These are phyloP conservation scores for Solanum corneliomulleri DNA, from an alignment of 257 asterid genomes.

Conservation along the genomic window DNA sequence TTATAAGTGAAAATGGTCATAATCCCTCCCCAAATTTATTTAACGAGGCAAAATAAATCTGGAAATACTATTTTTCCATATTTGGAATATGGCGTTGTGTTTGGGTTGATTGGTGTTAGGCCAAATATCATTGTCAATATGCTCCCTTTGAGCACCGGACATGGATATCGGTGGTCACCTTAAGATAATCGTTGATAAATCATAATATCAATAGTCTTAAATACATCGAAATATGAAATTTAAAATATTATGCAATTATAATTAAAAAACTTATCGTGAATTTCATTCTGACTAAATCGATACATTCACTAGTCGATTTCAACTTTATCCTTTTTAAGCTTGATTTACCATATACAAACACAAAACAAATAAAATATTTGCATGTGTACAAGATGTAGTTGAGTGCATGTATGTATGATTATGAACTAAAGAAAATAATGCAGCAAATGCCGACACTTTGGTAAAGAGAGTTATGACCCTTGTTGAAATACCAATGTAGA, in stretches of 20 bases:
- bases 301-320: too few species aligned
- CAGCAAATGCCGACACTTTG: neutral
- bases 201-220: too few species aligned
- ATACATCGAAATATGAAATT: neutral
- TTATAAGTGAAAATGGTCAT: neutral
- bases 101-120: neutral
- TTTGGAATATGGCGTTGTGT: neutral
- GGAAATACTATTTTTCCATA: neutral
- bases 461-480: neutral
- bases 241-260: too few species aligned
- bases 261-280: neutral
- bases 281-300: neutral
- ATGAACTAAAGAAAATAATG: neutral
- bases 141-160: neutral
- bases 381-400: neutral
- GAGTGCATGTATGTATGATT: neutral
- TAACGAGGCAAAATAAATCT: neutral
- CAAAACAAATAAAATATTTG: neutral
- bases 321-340: neutral
- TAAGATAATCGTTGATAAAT: too few species aligned
- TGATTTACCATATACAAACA: neutral
- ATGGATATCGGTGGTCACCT: neutral
- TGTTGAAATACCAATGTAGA: neutral
- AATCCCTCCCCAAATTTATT: neutral
- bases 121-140: neutral